phyloP scores from a whole-genome alignment of 768 basidiomycete genomes.

The Rhizopogon rudus region DNA sequence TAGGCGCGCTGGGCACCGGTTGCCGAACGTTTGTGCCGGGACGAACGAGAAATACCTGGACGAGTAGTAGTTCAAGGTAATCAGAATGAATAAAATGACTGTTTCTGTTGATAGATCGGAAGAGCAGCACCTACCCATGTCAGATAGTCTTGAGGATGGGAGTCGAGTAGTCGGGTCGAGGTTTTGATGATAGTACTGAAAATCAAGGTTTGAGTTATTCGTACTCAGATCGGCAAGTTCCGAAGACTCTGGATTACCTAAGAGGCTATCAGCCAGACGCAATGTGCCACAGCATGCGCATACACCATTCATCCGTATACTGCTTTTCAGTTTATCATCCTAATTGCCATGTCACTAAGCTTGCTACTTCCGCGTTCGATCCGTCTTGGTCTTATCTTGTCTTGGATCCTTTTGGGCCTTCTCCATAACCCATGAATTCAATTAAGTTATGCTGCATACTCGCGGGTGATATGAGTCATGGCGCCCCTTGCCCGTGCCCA shows the following conservation, averaged over 20 bases:
- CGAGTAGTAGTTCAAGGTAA: slow-evolving; percentile 6
- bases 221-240: slow-evolving; percentile 24
- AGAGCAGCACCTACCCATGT: slow-evolving; percentile 64
- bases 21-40: slow-evolving; percentile 94
- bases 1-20: slow-evolving; percentile 89
- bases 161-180: slow-evolving; percentile 36
- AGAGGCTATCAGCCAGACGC: too few species aligned
- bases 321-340: too few species aligned
- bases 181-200: slow-evolving; percentile 49
- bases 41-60: slow-evolving; percentile 93
- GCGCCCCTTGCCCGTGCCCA: background rate
- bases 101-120: background rate
- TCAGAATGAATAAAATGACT: slow-evolving; percentile 3
- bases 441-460: background rate
- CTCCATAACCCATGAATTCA: background rate
- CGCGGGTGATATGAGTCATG: background rate
- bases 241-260: background rate
- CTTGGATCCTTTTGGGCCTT: background rate
- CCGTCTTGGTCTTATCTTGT: background rate
- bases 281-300: too few species aligned
- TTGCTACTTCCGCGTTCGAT: background rate
- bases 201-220: slow-evolving; percentile 32
- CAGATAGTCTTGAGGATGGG: slow-evolving; percentile 66
- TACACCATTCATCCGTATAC: too few species aligned
- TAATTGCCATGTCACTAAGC: too few species aligned